Conservation (phyloP, 345 rosid species). For the Populus pruinosa region DNA sequence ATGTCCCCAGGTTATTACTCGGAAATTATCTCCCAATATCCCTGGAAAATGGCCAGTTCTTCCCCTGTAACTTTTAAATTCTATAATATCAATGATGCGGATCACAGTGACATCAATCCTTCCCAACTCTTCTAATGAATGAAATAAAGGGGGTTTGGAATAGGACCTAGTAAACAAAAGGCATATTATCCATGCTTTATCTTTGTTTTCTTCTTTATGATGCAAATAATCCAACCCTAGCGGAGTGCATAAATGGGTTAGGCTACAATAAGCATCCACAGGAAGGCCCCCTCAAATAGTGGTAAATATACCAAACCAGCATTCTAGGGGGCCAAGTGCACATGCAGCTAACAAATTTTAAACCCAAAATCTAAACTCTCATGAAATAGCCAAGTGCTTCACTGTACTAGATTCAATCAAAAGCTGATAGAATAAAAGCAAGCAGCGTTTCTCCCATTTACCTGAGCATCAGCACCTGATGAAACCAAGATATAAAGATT, state of each 20-base stretch:
- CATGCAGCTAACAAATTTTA: neutral
- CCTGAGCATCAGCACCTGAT: slow-evolving; percentile 95
- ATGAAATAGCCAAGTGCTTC: neutral
- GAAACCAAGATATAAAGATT: slow-evolving; percentile 71
- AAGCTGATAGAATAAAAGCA: neutral
- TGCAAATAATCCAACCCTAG: neutral
- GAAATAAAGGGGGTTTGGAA: neutral
- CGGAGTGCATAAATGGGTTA: neutral
- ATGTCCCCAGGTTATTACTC: neutral
- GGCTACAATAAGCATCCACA: neutral
- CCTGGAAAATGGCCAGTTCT: neutral
- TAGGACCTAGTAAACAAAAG: neutral
- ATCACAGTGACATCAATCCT: neutral
- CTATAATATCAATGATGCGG: neutral
- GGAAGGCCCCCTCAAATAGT: neutral
- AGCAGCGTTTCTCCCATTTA: slow-evolving; percentile 28
- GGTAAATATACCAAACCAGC: neutral
- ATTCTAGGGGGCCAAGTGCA: neutral
- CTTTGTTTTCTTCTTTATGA: neutral
- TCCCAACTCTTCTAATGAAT: neutral
- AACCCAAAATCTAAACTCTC: neutral
- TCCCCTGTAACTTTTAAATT: neutral
- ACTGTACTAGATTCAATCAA: neutral
- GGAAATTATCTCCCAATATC: neutral
- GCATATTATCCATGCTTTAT: neutral